phyloP scores from a whole-genome alignment of 371 early-diverging fungal species.

The Mycotypha africana region DNA sequence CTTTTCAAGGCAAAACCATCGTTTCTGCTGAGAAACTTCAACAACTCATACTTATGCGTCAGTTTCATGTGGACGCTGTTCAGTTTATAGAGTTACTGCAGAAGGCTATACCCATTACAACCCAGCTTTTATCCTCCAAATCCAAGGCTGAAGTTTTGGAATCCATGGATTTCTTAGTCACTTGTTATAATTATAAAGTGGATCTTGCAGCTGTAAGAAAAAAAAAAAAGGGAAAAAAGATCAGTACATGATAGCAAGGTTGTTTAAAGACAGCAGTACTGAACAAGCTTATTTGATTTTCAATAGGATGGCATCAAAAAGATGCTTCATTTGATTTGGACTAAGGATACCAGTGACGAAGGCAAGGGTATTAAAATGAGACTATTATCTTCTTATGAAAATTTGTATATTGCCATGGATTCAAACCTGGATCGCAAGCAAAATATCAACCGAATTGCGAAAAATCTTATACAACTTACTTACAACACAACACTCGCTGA shows the following conservation, averaged over 20 bases:
- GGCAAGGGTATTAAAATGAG: conserved; percentile 77
- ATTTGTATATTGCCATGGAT: conserved; percentile 73
- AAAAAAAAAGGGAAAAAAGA: no score
- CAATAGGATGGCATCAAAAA: conserved; percentile 75
- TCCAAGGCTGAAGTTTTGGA: conserved; percentile 90
- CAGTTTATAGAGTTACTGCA: conserved; percentile 77
- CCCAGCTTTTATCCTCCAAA: conserved; percentile 83
- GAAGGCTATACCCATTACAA: conserved; percentile 64
- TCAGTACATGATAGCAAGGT: neutral
- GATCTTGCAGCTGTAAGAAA: conserved; percentile 63
- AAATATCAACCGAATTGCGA: conserved; percentile 60
- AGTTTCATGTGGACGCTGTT: conserved; percentile 85
- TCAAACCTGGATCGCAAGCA: conserved; percentile 48
- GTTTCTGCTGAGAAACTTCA: conserved; percentile 50
- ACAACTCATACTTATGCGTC: conserved; percentile 57
- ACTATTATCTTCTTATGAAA: conserved; percentile 72
- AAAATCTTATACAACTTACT: conserved; percentile 77
- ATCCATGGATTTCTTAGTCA: conserved; percentile 91
- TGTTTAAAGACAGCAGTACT: neutral
- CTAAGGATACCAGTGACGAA: conserved; percentile 80
- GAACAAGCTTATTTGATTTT: neutral
- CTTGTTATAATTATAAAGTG: conserved; percentile 77
- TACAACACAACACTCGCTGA: conserved; percentile 85
- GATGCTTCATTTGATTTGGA: conserved; percentile 96
- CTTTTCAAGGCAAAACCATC: conserved; percentile 7